Evolutionary conservation across 768 basidiomycete genomes (phyloP), one percentile per base, ranked within the genome.

Genomic region (Pleurotus citrinopileatus): DNA sequence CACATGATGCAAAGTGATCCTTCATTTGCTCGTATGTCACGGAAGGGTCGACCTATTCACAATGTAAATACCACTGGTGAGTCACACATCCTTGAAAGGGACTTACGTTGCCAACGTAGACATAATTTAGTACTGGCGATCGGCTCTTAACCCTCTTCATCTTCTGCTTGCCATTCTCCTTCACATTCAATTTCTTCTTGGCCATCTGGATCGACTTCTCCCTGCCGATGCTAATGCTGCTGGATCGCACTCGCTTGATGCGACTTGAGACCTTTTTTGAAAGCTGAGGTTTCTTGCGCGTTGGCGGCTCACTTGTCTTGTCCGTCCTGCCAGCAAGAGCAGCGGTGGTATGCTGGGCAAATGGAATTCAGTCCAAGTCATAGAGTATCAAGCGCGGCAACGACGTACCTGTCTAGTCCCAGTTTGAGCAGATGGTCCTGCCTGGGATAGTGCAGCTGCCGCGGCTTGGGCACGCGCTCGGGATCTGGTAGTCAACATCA

Each of bases 81-180:
- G n/a, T n/a, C n/a, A n/a, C n/a, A n/a, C n/a, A n/a, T n/a, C n/a
- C n/a, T n/a, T n/a, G n/a, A n/a, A n/a, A n/a, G n/a, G 42, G 46
- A 70, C 83, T 57, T 59, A 87, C 87, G 62, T 87, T 87, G 36
- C 87, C 86, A 17, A 86, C 80, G 59, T 73, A 87, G 20, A 82
- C 73, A 55, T 69, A 71, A 27, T 63, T 65, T 53, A 63, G 64
- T 6, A 59, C 63, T 40, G 40, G 9, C 7, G 12, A 12, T 51
- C 12, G 15, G 19, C 19, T 26, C 45, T 20, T n/a, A n/a, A n/a
- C n/a, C n/a, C n/a, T n/a, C n/a, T n/a, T n/a, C n/a, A n/a, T 37
- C 37, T 15, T 36, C 40, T n/a, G 19, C 4, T 42, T 27, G 20
- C 4, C 42, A 13, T 51, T 52, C 46, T 47, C 53, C 51, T 61